A percentile compares a stretch with the other conserved stretches of the same genome.
phyloP scores from a whole-genome alignment of 2,329 filamentous ascomycete genomes.

The Alternaria postmessia region DNA sequence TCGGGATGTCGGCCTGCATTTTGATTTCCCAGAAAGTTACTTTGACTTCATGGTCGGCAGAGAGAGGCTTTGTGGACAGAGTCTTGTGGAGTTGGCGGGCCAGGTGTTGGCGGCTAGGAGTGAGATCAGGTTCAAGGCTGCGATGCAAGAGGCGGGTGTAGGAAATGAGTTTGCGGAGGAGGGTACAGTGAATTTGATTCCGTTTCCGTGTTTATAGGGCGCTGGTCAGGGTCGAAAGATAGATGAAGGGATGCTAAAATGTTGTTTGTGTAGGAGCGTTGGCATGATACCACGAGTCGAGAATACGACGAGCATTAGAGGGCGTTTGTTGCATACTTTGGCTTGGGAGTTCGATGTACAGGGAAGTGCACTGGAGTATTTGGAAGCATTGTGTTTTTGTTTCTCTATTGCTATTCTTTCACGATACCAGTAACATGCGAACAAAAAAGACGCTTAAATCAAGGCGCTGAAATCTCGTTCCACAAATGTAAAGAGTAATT shows the following conservation, averaged over 20 bases:
- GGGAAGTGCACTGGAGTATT: neutral
- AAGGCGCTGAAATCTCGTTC: neutral
- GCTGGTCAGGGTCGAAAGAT: neutral
- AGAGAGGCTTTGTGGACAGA: constrained; percentile 22
- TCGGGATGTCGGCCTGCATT: constrained; percentile 26
- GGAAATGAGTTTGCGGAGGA: constrained; percentile 8
- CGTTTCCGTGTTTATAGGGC: neutral
- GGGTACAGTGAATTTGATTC: constrained; percentile 12
- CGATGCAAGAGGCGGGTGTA: constrained; percentile 29
- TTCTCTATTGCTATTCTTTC: neutral
- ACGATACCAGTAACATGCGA: neutral
- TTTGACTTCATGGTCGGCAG: constrained; percentile 29
- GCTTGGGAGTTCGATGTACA: neutral
- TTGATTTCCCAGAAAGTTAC: constrained; percentile 42
- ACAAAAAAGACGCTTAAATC: neutral
- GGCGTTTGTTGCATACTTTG: neutral
- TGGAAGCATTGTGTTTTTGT: neutral
- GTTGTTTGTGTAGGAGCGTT: neutral
- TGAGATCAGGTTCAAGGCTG: constrained; percentile 33
- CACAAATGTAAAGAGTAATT: neutral
- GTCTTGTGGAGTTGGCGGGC: constrained; percentile 37
- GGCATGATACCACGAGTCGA: constrained; percentile 1
- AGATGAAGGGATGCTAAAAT: neutral
- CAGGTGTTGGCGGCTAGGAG: constrained; percentile 42
- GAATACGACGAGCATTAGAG: neutral